Percentiles rank a stretch among this genome's conserved stretches.
Evolutionary conservation across 2,329 filamentous ascomycete species (phyloP).

Genomic region (Cytospora piceicola): DNA sequence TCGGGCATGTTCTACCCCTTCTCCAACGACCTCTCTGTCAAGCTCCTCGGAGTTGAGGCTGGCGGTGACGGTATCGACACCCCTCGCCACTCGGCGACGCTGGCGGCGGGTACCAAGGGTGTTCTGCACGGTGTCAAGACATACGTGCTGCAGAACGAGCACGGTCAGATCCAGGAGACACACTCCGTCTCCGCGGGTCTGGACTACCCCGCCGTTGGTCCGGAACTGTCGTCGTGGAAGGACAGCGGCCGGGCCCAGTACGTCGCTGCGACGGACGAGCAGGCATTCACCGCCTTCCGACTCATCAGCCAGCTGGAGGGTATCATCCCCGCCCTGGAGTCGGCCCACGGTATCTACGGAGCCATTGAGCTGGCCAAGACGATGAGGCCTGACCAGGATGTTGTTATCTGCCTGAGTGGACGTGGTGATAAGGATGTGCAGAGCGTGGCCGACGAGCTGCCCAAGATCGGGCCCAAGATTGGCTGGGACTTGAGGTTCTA

Average conservation of each 20-base stretch:
- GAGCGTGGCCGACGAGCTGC: constrained; percentile 93
- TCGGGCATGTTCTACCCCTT: constrained; percentile 99
- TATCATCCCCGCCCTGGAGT: constrained; percentile 95
- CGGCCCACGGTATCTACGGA: constrained; percentile 88
- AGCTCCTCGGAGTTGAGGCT: constrained; percentile 91
- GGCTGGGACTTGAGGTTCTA: constrained; percentile 71
- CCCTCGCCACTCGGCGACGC: constrained; percentile 80
- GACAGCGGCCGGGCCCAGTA: constrained; percentile 85
- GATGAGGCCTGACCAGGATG: constrained; percentile 83
- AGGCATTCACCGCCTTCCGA: constrained; percentile 87
- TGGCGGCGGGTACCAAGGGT: constrained; percentile 84
- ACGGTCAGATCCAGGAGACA: constrained; percentile 93
- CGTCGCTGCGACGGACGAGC: constrained; percentile 85
- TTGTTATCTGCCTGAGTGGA: constrained; percentile 93
- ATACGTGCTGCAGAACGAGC: constrained; percentile 88
- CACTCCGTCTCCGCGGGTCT: constrained; percentile 96
- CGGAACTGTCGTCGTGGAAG: constrained; percentile 92
- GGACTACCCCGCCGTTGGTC: constrained; percentile 96
- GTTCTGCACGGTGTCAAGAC: constrained; percentile 95
- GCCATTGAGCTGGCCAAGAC: constrained; percentile 90
- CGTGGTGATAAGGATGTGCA: constrained; percentile 98
- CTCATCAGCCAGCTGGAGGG: constrained; percentile 87
- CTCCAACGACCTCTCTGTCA: constrained; percentile 79
- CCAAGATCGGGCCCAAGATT: constrained; percentile 85
- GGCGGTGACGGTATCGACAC: constrained; percentile 93